Evolutionary conservation across 306 rosid species (phyloP), one percentile per base, ranked within the genome.

Genomic region (Bauhinia variegata): DNA sequence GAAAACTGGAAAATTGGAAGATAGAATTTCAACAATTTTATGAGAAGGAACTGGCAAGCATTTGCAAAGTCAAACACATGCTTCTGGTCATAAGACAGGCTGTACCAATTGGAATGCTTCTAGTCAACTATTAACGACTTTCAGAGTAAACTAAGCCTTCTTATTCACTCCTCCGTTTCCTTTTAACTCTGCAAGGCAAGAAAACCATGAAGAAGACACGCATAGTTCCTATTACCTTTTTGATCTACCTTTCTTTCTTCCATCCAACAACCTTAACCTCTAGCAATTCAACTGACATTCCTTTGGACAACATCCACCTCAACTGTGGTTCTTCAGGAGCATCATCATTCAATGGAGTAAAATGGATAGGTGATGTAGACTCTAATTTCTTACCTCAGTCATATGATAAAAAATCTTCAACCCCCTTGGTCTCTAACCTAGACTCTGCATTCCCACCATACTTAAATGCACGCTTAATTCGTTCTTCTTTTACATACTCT

Each of bases 351-450:
- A 71, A 80, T 34, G 81, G 81, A 47, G 46, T 0, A 7, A 61
- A 42, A 8, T 80, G 84, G 81, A 61, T 71, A 4, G 81, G 81
- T 54, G 81, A 80, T 13, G 31, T 54, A 49, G 75, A 18, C 14
- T 48, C 67, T 15, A 14, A n/a, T 54, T 71, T 80, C 71, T 71
- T 75, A 60, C 75, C 72, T 39, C 64, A 42, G 32, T 2, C 13
- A 4, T 50, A 66, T 54, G 65, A 23, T 14, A 41, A 37, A 18
- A 80, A 8, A 50, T 80, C 81, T 54, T 66, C 78, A 1, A 18
- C 72, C 33, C 31, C 43, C 44, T 48, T 41, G 10, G 5, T 60
- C 54, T 67, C 78, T 48, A 71, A 54, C 59, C 52, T 28, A 14
- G 0, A 28, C 36, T 0, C 30, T 44, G 0, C 2, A 38, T 49